These are phyloP conservation scores for Prunus campanulata DNA, from an alignment of 306 rosid species.

Conservation along the genomic window DNA sequence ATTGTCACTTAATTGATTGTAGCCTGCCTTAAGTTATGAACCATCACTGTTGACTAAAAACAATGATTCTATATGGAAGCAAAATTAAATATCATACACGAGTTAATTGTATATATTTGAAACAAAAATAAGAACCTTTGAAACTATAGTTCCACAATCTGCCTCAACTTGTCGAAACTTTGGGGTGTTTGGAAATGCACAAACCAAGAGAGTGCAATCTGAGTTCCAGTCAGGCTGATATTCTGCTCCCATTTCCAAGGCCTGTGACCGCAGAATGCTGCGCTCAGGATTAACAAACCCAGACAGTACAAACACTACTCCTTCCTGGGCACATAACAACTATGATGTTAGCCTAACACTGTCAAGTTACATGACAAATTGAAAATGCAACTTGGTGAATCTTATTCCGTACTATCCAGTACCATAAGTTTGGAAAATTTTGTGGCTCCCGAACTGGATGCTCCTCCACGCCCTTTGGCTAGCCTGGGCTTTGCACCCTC, in stretches of 20 bases:
- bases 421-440: constrained; percentile 70
- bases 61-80: neutral
- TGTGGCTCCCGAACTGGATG: constrained; percentile 33
- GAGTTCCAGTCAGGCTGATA: constrained; percentile 87
- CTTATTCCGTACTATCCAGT: constrained; percentile 11
- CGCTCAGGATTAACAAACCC: constrained; percentile 97
- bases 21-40: neutral
- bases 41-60: neutral
- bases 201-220: constrained; percentile 77
- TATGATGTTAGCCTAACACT: constrained; percentile 12
- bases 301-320: constrained; percentile 84
- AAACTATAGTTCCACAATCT: constrained; percentile 81
- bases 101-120: neutral
- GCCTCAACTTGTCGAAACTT: constrained; percentile 91
- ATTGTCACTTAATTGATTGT: neutral
- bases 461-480: constrained; percentile 24
- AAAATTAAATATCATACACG: neutral
- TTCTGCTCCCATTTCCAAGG: constrained; percentile 95
- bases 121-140: constrained; percentile 48
- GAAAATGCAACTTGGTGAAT: constrained; percentile 2
- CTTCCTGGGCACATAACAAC: constrained; percentile 59
- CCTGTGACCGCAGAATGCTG: constrained; percentile 69
- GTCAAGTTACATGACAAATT: constrained; percentile 3
- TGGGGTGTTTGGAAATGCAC: constrained; percentile 90
- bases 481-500: constrained; percentile 34